Conservation (phyloP, 108 stramenopile species). For the Skeletonema tropicum region DNA sequence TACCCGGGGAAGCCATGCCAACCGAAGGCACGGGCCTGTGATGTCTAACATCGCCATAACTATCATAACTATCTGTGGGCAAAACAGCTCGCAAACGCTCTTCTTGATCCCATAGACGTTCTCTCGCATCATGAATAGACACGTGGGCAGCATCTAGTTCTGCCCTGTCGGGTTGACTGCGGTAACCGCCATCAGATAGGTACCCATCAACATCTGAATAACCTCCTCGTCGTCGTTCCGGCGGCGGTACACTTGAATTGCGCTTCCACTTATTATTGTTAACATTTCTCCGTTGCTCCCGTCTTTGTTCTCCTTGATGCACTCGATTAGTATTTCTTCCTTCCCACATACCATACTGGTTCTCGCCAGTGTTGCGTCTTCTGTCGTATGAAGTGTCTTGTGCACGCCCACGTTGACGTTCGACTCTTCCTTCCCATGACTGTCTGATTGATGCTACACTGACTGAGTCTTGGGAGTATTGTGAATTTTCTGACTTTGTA, state of each 20-base stretch:
- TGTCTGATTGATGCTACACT: constrained; percentile 35
- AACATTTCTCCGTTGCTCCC: constrained; percentile 5
- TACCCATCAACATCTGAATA: constrained; percentile 21
- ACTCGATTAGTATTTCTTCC: constrained; percentile 21
- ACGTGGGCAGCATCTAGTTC: constrained; percentile 16
- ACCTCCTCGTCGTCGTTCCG: constrained; percentile 2
- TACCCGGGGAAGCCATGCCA: constrained; percentile 30
- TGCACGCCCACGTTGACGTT: neutral
- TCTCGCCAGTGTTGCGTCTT: neutral
- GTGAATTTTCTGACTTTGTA: neutral
- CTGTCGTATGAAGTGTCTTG: neutral
- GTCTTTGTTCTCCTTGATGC: constrained; percentile 15
- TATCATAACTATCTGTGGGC: constrained; percentile 16
- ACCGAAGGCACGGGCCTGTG: neutral
- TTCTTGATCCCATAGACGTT: constrained; percentile 40
- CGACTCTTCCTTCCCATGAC: constrained; percentile 28
- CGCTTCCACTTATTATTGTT: constrained; percentile 38
- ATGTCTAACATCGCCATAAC: constrained; percentile 3
- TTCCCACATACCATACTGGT: constrained; percentile 16
- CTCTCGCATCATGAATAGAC: constrained; percentile 31
- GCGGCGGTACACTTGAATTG: constrained; percentile 27
- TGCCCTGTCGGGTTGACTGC: neutral
- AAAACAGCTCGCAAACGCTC: constrained; percentile 34
- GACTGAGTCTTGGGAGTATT: constrained; percentile 12
- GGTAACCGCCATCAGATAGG: constrained; percentile 10